Evolutionary conservation across 169 alveolate genomes (phyloP).

Genomic region (Plasmodium gonderi): DNA sequence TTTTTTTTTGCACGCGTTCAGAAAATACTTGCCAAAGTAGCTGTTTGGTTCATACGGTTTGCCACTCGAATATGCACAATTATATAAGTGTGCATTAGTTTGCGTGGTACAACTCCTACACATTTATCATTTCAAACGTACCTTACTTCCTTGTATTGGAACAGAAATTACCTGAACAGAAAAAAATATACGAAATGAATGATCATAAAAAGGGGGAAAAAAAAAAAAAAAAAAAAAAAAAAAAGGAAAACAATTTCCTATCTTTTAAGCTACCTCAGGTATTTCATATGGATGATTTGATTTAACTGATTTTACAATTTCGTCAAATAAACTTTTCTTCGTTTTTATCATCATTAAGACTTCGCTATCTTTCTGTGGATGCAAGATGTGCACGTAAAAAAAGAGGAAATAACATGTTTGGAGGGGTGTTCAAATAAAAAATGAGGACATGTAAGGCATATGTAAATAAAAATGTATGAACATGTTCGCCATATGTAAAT

Average conservation of each 20-base stretch:
- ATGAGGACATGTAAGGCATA: no score
- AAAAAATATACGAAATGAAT: background rate
- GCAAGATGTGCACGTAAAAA: background rate
- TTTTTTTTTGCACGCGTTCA: background rate
- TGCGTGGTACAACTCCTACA: background rate
- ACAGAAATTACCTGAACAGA: constrained; percentile 53
- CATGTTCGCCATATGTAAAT: no score
- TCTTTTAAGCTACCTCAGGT: constrained; percentile 56
- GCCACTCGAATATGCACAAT: background rate
- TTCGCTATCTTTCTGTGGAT: constrained; percentile 49
- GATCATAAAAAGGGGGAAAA: background rate
- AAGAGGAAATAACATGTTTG: background rate
- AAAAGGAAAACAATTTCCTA: background rate
- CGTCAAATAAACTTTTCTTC: constrained; percentile 31
- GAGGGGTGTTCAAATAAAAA: no score
- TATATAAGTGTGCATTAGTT: background rate
- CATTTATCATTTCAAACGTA: background rate
- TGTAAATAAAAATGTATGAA: no score
- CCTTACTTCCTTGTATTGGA: constrained; percentile 69
- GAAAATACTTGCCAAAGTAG: background rate
- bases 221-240: background rate
- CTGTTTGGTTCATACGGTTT: background rate
- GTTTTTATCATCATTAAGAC: constrained; percentile 74
- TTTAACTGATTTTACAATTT: constrained; percentile 55
- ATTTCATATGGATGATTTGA: constrained; percentile 69